These are phyloP conservation scores for Kazachstania kunashirensis DNA, from an alignment of 805 yeast species.

Conservation along the genomic window DNA sequence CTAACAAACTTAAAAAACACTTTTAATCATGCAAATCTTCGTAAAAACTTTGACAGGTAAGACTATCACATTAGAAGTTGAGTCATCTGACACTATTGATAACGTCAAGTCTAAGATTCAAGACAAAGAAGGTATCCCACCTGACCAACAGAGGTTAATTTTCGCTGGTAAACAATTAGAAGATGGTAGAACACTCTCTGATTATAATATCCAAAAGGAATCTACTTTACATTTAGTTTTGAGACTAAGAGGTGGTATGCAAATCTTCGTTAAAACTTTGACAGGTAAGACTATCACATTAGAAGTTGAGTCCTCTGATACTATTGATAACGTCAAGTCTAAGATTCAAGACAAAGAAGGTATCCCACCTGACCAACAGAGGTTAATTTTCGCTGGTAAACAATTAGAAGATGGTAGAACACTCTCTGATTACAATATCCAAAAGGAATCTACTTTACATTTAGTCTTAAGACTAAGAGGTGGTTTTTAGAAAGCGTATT, in stretches of 20 bases:
- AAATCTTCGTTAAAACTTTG: constrained; percentile 93
- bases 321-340: constrained; percentile 86
- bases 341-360: constrained; percentile 66
- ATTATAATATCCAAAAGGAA: constrained; percentile 93
- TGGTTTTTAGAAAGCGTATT: constrained; percentile 46
- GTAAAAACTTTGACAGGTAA: constrained; percentile 86
- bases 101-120: constrained; percentile 92
- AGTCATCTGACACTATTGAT: constrained; percentile 91
- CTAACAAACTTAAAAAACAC: too few species aligned
- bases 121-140: constrained; percentile 95
- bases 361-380: constrained; percentile 63
- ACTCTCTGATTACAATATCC: constrained; percentile 61
- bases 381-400: constrained; percentile 63
- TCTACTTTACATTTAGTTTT: constrained; percentile 76
- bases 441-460: constrained; percentile 61
- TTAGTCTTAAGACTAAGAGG: constrained; percentile 68
- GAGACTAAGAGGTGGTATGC: constrained; percentile 83
- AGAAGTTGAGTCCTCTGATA: constrained; percentile 91
- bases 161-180: constrained; percentile 95
- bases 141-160: constrained; percentile 91
- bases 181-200: constrained; percentile 90
- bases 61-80: constrained; percentile 78
- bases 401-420: constrained; percentile 67
- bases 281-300: constrained; percentile 96
- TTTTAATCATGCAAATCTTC: constrained; percentile 68